Percentiles rank a stretch among this genome's conserved stretches.
Evolutionary conservation across 305 asterid genomes (phyloP).

Genomic region (Solanum aculeatissimum): DNA sequence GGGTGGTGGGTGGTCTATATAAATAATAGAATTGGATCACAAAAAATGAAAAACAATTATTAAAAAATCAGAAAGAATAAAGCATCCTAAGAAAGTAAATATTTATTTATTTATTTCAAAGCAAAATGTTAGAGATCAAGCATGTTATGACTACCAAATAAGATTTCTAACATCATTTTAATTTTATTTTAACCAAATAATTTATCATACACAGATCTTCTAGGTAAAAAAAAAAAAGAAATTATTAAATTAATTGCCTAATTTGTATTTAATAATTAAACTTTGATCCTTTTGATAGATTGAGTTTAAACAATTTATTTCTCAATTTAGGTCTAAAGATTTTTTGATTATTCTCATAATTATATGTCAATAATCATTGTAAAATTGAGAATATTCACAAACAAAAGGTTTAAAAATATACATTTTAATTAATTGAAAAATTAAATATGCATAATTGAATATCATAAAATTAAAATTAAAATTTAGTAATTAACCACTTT

Average conservation of each 20-base stretch:
- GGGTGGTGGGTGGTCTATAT: background rate
- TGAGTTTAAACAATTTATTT: background rate
- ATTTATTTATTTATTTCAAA: background rate
- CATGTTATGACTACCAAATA: background rate
- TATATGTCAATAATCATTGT: background rate
- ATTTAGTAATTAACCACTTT: background rate
- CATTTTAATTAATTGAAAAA: too few species aligned
- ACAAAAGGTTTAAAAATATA: background rate
- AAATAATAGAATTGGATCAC: background rate
- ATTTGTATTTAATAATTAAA: background rate
- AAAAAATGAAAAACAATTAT: background rate
- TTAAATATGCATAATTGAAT: background rate
- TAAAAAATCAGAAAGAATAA: background rate
- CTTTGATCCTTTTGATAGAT: background rate
- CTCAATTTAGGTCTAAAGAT: background rate
- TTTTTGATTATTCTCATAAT: background rate
- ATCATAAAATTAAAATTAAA: background rate
- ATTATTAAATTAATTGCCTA: background rate
- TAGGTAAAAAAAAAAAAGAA: background rate
- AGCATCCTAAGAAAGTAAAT: background rate
- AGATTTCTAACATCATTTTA: background rate
- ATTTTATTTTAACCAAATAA: background rate
- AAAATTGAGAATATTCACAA: background rate
- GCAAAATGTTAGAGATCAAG: background rate
- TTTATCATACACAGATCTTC: background rate